A percentile compares a stretch with the other conserved stretches of the same genome.
Evolutionary conservation across 805 yeast genomes (phyloP).

Genomic region (Metschnikowia kunwiensis): DNA sequence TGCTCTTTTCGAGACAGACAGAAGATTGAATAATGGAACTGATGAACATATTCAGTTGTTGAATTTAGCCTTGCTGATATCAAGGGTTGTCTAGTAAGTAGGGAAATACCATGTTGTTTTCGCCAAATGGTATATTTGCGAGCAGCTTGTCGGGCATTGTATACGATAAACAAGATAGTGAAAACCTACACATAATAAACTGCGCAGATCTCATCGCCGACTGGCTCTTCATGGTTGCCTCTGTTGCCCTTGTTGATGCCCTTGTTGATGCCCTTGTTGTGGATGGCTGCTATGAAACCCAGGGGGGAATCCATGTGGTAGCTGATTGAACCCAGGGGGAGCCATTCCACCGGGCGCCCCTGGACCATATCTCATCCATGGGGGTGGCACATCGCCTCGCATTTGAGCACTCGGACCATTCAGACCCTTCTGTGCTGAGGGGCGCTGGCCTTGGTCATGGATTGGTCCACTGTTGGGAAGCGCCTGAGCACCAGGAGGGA

Average conservation of each 20-base stretch:
- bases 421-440: slow-evolving; percentile 17
- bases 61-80: slow-evolving; percentile 46
- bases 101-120: no score
- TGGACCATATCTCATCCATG: slow-evolving; percentile 18
- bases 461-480: slow-evolving; percentile 6
- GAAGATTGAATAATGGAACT: slow-evolving; percentile 74
- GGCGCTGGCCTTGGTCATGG: slow-evolving; percentile 10
- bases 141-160: no score
- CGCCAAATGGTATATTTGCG: no score
- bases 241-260: slow-evolving; percentile 5
- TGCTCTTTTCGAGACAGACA: slow-evolving; percentile 71
- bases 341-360: slow-evolving; percentile 7
- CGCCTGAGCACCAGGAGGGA: slow-evolving; percentile 30
- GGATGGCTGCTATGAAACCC: slow-evolving; percentile 14
- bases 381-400: slow-evolving; percentile 10
- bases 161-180: no score
- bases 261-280: slow-evolving; percentile 16
- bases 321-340: slow-evolving; percentile 6
- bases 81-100: slow-evolving; percentile 8
- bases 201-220: no score
- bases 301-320: slow-evolving; percentile 11
- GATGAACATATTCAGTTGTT: slow-evolving; percentile 84
- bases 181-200: no score
- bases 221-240: background rate
- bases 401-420: background rate